Base-by-base conservation (phyloP, 2,329 filamentous ascomycete genomes). In the Penicillium sp. region DNA sequence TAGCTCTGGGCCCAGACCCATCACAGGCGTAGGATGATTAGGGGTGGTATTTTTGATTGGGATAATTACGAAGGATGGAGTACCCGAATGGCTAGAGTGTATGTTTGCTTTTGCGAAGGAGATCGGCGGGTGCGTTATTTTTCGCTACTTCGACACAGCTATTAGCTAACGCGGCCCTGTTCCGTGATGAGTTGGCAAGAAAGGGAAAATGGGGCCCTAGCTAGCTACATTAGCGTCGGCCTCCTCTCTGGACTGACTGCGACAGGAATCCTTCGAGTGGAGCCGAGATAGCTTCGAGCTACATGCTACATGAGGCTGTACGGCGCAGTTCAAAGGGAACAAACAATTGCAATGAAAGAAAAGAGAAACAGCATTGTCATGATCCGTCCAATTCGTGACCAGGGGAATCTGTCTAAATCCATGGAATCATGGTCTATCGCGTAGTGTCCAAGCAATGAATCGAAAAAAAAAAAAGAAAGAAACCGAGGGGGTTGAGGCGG, bases 331-430 rank as follows among this genome's bases (percentile, higher is more conserved):
- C 33, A 36, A n/a, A 36, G n/a, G 33, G 13, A 11, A 23, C 14
- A 34, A 34, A n/a, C n/a, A n/a, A n/a, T n/a, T n/a, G n/a, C n/a
- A n/a, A n/a, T n/a, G 13, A 2, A 18, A 16, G 9, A 37, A 37
- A 37, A 19, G 19, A 13, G 18, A 24, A 42, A 42, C 9, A 9
- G 16, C 14, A 28, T 10, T 26, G 24, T 28, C 39, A 43, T 43
- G 39, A 29, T 43, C 39, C 39, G 39, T 43, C 23, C 39, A 28
- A 26, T 43, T 43, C 39, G 23, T 43, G 24, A 28, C 23, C 39
- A 16, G 24, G 37, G 24, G 39, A 51, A 36, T 51, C 40, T 40
- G 31, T 51, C 48, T 45, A 51, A 43, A 39, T 39, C 26, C 21
- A 43, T 39, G 18, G 28, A 39, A 49, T 40, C 47, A 43, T 43